Conservation (phyloP, 345 rosid genomes). For the Lepidium sativum region DNA sequence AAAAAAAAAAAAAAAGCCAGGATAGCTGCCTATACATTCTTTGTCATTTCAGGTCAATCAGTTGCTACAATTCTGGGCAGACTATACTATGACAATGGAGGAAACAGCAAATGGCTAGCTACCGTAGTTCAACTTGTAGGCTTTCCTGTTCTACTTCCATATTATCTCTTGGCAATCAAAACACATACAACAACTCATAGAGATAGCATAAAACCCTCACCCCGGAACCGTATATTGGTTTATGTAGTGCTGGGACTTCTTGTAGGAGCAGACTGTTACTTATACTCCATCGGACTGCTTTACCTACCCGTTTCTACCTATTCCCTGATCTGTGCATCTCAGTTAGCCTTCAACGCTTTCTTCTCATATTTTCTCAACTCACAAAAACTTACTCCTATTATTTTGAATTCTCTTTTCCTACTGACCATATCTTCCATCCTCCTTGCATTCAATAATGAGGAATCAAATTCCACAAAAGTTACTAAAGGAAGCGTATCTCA, state of each 20-base stretch:
- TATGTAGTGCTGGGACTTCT: conserved; percentile 38
- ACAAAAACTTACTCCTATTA: conserved; percentile 42
- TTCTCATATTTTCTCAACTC: conserved; percentile 48
- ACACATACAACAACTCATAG: neutral
- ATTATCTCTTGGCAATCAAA: conserved; percentile 23
- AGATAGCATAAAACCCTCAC: conserved; percentile 9
- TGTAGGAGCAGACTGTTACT: conserved; percentile 20
- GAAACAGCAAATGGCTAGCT: conserved; percentile 51
- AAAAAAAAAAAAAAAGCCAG: too few species aligned
- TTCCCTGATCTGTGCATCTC: conserved; percentile 46
- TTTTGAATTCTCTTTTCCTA: conserved; percentile 42
- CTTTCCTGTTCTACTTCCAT: conserved; percentile 48
- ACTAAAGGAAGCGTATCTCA: conserved; percentile 25
- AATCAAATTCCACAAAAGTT: neutral
- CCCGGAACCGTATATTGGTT: conserved; percentile 15
- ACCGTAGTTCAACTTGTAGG: conserved; percentile 40
- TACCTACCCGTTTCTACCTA: conserved; percentile 57
- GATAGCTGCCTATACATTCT: conserved; percentile 23
- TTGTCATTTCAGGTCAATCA: conserved; percentile 38
- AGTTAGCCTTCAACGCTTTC: conserved; percentile 46
- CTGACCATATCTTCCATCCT: conserved; percentile 50
- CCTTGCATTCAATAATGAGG: conserved; percentile 31
- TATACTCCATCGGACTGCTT: conserved; percentile 42
- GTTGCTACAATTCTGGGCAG: conserved; percentile 41
- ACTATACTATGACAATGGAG: conserved; percentile 46